Evolutionary conservation across 164 flowering plant species (phyloP).

Genomic region (Euptelea pleiosperma): DNA sequence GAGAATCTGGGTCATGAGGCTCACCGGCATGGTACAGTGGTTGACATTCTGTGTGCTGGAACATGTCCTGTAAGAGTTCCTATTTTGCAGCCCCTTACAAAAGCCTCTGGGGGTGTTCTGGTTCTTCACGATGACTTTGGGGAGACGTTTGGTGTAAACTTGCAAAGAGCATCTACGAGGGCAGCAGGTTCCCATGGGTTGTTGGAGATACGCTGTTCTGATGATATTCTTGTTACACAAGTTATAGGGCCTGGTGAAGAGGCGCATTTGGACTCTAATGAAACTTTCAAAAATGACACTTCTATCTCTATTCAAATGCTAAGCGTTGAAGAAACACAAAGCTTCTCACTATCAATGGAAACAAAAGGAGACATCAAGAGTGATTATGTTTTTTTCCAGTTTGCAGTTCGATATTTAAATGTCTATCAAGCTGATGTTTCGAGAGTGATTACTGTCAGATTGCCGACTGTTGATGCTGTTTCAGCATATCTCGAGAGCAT

Average conservation of each 20-base stretch:
- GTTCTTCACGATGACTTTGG: constrained; percentile 98
- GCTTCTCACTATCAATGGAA: constrained; percentile 87
- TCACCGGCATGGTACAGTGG: constrained; percentile 56
- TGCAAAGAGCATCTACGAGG: constrained; percentile 84
- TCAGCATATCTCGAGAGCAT: constrained; percentile 87
- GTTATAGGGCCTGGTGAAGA: constrained; percentile 98
- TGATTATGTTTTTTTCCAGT: constrained; percentile 76
- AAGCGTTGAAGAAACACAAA: constrained; percentile 91
- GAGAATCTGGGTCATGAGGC: constrained; percentile 84
- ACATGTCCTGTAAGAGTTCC: constrained; percentile 92
- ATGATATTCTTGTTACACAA: constrained; percentile 72
- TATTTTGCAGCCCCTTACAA: constrained; percentile 79
- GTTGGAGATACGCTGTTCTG: constrained; percentile 85
- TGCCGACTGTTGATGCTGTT: constrained; percentile 83
- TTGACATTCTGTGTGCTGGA: constrained; percentile 95
- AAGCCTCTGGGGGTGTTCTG: constrained; percentile 89
- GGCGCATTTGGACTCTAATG: constrained; percentile 68
- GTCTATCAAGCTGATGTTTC: constrained; percentile 79
- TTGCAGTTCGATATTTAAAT: constrained; percentile 67
- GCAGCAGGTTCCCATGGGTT: constrained; percentile 88
- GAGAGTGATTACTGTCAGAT: constrained; percentile 70
- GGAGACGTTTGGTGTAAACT: constrained; percentile 91
- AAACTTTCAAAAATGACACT: constrained; percentile 67
- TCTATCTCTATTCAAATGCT: constrained; percentile 73
- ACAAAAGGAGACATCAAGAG: constrained; percentile 66